Percentiles rank a stretch among this genome's conserved stretches.
These are phyloP conservation scores for Bjerkandera adusta DNA, from an alignment of 1,284 basidiomycete genomes.

Conservation along the genomic window DNA sequence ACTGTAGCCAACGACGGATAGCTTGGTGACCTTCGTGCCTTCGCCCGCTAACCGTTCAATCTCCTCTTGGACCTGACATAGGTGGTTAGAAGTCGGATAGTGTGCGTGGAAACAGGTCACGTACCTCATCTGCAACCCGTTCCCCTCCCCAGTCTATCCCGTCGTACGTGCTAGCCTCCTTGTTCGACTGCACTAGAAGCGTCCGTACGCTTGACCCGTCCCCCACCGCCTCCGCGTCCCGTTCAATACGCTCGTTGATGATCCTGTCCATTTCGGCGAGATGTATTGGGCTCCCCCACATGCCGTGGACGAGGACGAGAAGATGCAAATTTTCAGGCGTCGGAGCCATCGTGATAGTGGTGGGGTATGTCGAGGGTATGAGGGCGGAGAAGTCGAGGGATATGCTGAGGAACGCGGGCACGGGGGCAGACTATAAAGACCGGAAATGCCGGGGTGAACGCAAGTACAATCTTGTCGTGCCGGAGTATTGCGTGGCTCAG, in stretches of 20 bases:
- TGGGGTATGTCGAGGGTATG: background rate
- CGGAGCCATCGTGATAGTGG: constrained; percentile 2
- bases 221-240: constrained; percentile 19
- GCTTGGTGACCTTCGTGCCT: constrained; percentile 55
- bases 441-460: too few species aligned
- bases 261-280: constrained; percentile 44
- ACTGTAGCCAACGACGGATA: constrained; percentile 79
- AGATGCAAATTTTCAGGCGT: constrained; percentile 23
- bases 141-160: constrained; percentile 66
- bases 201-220: constrained; percentile 37
- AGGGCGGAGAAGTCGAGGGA: too few species aligned
- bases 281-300: constrained; percentile 77
- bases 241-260: constrained; percentile 36
- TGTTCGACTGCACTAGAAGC: constrained; percentile 46
- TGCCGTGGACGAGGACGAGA: constrained; percentile 73
- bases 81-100: background rate
- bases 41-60: constrained; percentile 50
- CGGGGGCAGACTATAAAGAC: too few species aligned
- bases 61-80: constrained; percentile 47
- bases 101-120: constrained; percentile 10
- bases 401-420: too few species aligned
- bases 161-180: constrained; percentile 56
- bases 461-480: too few species aligned
- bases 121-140: constrained; percentile 64
- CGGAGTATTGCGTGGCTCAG: too few species aligned